Percentiles rank a stretch among this genome's conserved stretches.
These are phyloP conservation scores for Pythium sukuiense DNA, from an alignment of 352 stramenopile species.

Conservation along the genomic window DNA sequence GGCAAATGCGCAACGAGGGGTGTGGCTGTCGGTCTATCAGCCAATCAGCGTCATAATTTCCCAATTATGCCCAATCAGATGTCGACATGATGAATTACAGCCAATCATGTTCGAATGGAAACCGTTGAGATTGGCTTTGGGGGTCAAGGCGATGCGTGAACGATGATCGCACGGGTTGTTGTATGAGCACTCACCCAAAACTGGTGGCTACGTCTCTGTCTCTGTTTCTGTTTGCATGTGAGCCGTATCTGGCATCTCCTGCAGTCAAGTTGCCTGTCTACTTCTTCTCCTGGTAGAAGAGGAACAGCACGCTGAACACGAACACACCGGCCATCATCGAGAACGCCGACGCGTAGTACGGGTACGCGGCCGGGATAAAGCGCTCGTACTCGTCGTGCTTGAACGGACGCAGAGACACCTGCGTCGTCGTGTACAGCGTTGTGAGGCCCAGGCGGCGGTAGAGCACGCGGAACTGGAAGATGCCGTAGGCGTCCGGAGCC, in stretches of 20 bases:
- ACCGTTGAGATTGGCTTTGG: too few species aligned
- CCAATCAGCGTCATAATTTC: neutral
- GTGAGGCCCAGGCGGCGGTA: conserved; percentile 89
- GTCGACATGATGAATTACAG: neutral
- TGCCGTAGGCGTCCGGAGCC: conserved; percentile 91
- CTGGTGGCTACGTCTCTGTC: conserved; percentile 4
- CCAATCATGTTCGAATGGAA: neutral
- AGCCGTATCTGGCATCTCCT: neutral
- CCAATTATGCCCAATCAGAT: neutral
- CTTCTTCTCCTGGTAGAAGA: conserved; percentile 84
- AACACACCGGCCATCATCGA: conserved; percentile 91
- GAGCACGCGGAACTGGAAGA: conserved; percentile 93
- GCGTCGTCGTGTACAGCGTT: conserved; percentile 84
- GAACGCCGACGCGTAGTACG: conserved; percentile 92
- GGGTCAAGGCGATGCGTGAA: too few species aligned
- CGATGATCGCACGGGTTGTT: neutral
- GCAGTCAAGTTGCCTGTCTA: conserved; percentile 3
- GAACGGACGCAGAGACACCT: conserved; percentile 92
- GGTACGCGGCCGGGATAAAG: conserved; percentile 91
- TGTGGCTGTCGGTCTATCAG: neutral
- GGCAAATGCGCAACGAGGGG: neutral
- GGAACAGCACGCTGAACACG: conserved; percentile 88
- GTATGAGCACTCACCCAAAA: conserved; percentile 3
- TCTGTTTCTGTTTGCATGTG: neutral
- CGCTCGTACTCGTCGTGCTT: conserved; percentile 96